Percentiles rank a stretch among this genome's conserved stretches.
These are phyloP conservation scores for Xerocomellus amylosporus DNA, from an alignment of 768 basidiomycete genomes.

Conservation along the genomic window DNA sequence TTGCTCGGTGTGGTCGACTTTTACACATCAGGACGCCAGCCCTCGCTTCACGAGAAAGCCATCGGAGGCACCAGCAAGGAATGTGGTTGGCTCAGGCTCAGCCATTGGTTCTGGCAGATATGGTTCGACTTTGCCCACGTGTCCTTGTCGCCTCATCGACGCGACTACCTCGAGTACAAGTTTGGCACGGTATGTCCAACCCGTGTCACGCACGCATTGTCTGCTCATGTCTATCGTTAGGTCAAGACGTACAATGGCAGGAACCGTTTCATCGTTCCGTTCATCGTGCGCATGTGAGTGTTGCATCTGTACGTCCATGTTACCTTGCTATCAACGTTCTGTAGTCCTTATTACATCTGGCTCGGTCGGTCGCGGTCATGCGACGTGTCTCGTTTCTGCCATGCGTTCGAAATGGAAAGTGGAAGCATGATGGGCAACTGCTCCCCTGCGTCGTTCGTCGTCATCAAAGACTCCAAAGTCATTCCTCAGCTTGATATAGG, in stretches of 20 bases:
- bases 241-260: conserved; percentile 70
- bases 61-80: conserved; percentile 62
- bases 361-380: conserved; percentile 64
- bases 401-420: conserved; percentile 61
- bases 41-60: conserved; percentile 55
- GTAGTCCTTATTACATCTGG: conserved; percentile 71
- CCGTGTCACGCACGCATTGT: neutral
- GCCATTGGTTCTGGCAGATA: conserved; percentile 78
- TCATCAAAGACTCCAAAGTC: conserved; percentile 35
- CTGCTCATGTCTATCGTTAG: conserved; percentile 21
- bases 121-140: conserved; percentile 63
- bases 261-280: conserved; percentile 66
- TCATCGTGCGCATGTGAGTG: conserved; percentile 60
- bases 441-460: conserved; percentile 38
- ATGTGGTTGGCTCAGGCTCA: conserved; percentile 62
- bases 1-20: conserved; percentile 72
- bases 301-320: neutral
- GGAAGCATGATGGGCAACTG: conserved; percentile 57
- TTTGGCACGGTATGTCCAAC: conserved; percentile 59
- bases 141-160: conserved; percentile 52
- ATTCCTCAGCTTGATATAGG: conserved; percentile 44
- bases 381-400: conserved; percentile 53
- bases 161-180: conserved; percentile 74
- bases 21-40: conserved; percentile 57
- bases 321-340: neutral